These are phyloP conservation scores for Ampelocalamus luodianensis DNA, from an alignment of 176 grass and related monocot species.

Conservation along the genomic window DNA sequence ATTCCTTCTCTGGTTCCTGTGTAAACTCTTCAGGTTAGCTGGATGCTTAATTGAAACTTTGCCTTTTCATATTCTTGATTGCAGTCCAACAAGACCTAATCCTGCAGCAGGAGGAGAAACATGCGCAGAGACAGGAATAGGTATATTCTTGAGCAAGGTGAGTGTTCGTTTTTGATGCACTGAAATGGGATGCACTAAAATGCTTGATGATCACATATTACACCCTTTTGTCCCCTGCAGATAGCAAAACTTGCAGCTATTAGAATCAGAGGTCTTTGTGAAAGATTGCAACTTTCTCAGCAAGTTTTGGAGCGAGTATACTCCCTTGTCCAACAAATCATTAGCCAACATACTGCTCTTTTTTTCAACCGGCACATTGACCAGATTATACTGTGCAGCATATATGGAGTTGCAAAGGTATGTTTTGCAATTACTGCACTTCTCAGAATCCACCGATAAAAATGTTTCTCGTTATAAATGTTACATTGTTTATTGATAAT, in stretches of 20 bases:
- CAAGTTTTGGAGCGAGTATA: conserved; percentile 81
- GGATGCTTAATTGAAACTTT: conserved; percentile 36
- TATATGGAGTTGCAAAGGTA: conserved; percentile 98
- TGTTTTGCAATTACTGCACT: background rate
- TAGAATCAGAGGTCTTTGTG: conserved; percentile 94
- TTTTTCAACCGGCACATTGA: conserved; percentile 99
- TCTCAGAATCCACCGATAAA: background rate
- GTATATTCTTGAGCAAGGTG: conserved; percentile 94
- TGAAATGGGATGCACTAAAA: conserved; percentile 25
- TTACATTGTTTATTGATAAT: conserved; percentile 11
- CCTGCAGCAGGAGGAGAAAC: conserved; percentile 87
- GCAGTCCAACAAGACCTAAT: conserved; percentile 89
- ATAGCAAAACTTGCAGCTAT: conserved; percentile 85
- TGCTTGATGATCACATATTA: conserved; percentile 27
- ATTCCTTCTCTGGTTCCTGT: conserved; percentile 26
- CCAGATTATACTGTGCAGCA: conserved; percentile 91
- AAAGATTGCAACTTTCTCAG: conserved; percentile 83
- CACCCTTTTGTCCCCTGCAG: conserved; percentile 49
- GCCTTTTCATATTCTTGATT: conserved; percentile 34
- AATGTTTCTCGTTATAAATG: background rate
- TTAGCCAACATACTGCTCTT: conserved; percentile 76
- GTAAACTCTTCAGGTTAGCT: conserved; percentile 1
- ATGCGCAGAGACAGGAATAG: conserved; percentile 89
- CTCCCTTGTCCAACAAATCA: conserved; percentile 86
- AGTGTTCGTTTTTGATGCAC: background rate